Base-by-base conservation (phyloP, 805 yeast genomes). In the Sugiyamaella qingdaonensis region DNA sequence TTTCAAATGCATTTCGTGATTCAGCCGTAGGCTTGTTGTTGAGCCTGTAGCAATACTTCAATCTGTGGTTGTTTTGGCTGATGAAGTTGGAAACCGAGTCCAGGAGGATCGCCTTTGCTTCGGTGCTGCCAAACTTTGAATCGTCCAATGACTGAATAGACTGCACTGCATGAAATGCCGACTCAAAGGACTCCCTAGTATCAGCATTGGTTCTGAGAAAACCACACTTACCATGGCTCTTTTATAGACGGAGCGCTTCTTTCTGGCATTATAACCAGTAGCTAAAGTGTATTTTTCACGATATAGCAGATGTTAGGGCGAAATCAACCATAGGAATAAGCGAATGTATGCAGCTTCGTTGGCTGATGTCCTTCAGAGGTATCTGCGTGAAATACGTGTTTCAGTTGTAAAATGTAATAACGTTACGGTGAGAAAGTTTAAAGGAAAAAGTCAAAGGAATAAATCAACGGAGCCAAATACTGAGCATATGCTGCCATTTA, bases 171-270 rank as follows among this genome's bases (percentile, higher is more conserved):
- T 31, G 24, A 31, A 29, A 45, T 21, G 48, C 48, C 21, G 48
- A 14, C 33, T 45, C 48, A 45, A 45, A 45, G 9, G 48, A 29
- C 14, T 21, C 48, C 48, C 48, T 45, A 18, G 14, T n/a, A 24
- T 31, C 32, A 31, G 48, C 16, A 32, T 8, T 39, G 9, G 13
- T 16, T 3, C 13, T 24, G 7, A 24, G n/a, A 24, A 16, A 14
- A 16, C 13, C 10, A 9, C 21, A 39, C 43, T n/a, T 39, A 39
- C 43, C 43, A 39, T 16, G 43, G 43, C 43, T 39, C 43, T 14
- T 39, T 39, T 14, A 21, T 19, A 14, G 43, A 13, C 37, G 37
- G 37, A 34, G 16, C 13, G 43, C 43, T 39, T 9, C 13, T 39
- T 39, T 39, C 43, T 39, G 43, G 43, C 43, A 39, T 39, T 2